Conservation (phyloP, 768 basidiomycete genomes). For the Pholiota molesta region DNA sequence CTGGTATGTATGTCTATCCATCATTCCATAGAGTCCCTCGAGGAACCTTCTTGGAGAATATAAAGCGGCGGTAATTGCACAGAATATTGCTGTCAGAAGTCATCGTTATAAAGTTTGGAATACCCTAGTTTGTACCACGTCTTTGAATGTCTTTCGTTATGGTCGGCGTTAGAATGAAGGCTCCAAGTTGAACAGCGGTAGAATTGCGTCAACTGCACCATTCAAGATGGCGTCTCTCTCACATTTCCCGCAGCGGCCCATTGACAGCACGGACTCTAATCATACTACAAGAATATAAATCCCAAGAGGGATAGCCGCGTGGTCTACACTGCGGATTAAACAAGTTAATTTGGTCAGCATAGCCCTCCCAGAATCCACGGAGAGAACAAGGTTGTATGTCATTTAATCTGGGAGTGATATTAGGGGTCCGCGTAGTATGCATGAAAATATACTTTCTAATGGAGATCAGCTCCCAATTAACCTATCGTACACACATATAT, state of each 20-base stretch:
- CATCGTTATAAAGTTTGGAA: constrained; percentile 1
- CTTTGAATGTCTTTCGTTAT: not conserved
- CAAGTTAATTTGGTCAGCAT: not conserved
- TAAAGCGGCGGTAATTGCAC: not conserved
- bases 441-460: not conserved
- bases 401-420: not conserved
- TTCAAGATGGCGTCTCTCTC: not conserved
- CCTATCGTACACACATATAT: not conserved
- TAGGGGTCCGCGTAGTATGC: not conserved
- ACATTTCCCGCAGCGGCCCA: not conserved
- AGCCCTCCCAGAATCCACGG: not conserved
- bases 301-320: not conserved
- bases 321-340: not conserved
- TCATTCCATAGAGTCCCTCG: not conserved
- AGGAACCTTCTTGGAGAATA: not conserved
- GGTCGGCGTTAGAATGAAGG: constrained; percentile 2
- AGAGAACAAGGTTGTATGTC: not conserved
- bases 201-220: not conserved
- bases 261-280: not conserved
- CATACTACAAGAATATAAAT: not conserved
- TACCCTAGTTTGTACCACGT: constrained; percentile 5
- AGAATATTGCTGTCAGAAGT: not conserved
- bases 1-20: not conserved
- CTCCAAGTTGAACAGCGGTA: not conserved
- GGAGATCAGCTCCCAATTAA: not conserved